Base-by-base conservation (phyloP, 495 filamentous ascomycete species). In the Penicillium cosmopolitanum region DNA sequence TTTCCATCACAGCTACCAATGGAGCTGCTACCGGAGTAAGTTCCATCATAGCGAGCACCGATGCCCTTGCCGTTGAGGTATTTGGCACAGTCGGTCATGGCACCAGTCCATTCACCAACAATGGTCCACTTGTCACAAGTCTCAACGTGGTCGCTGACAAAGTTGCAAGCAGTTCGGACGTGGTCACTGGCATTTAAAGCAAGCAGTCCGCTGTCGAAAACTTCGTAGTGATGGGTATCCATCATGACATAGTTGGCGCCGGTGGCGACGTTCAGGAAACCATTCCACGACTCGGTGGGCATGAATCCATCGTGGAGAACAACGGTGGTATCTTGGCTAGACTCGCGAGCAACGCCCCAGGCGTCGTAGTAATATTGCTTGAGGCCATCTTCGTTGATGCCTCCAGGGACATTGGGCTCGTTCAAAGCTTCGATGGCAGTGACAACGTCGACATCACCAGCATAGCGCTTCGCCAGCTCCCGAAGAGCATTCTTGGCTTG, bases 51-150 rank as follows among this genome's bases (percentile, higher is more conserved):
- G 35, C 89, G 84, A 23, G 88, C 80, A 23, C 87, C 88, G 56
- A 85, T 76, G 13, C 85, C 84, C 51, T 83, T 82, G 35, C 88
- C 90, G 62, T 92, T 92, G 19, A 92, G 80, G 58, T 82, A 87
- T 55, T 82, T 82, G 15, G 90, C 87, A 66, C 89, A 93, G 66
- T 93, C 89, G 15, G 90, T 92, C 78, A 90, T 71, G 16, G 82
- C 86, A 50, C 80, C 85, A 2, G 82, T 85, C 83, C 84, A 90
- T 67, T 93, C 90, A 23, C 89, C 90, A 12, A 87, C 80, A 42
- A 92, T 73, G 43, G 83, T 85, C 81, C 85, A 87, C 73, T 91
- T 92, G 72, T 92, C 87, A 3, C 78, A 78, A 44, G 78, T 72
- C 21, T 74, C 63, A 21, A 91, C 73, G 50, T 81, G 70, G 13